Conservation (phyloP, 225 moss, liverwort and hornwort species). For the Bryum argenteum region DNA sequence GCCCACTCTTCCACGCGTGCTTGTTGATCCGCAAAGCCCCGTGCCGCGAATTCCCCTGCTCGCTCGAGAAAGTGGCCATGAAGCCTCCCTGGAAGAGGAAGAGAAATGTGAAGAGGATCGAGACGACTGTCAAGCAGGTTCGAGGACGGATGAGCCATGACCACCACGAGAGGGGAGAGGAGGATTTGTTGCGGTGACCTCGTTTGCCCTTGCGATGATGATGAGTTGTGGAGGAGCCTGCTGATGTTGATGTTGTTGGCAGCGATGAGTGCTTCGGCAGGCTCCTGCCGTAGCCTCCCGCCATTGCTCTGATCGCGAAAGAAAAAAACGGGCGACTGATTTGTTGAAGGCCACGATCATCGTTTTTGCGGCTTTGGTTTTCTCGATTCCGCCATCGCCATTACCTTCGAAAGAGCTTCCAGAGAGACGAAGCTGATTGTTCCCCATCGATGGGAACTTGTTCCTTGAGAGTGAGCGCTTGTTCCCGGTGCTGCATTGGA, state of each 20-base stretch:
- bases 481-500: background rate
- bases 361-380: background rate
- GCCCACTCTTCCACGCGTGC: background rate
- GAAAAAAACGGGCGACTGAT: background rate
- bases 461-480: background rate
- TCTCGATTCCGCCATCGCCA: slow-evolving; percentile 24
- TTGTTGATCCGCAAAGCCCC: no score
- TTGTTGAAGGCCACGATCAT: background rate
- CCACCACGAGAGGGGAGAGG: slow-evolving; percentile 21
- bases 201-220: slow-evolving; percentile 39
- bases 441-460: background rate
- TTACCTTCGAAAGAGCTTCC: background rate
- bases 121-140: slow-evolving; percentile 43
- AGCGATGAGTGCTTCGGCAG: slow-evolving; percentile 51
- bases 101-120: slow-evolving; percentile 52
- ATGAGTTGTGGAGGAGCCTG: slow-evolving; percentile 10
- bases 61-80: slow-evolving; percentile 38
- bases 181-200: slow-evolving; percentile 16
- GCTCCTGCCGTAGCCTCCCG: slow-evolving; percentile 51
- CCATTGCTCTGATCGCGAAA: slow-evolving; percentile 39
- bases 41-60: slow-evolving; percentile 5
- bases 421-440: background rate
- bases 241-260: slow-evolving; percentile 12
- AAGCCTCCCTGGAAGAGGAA: slow-evolving; percentile 61
- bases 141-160: slow-evolving; percentile 37